A percentile compares a stretch with the other conserved stretches of the same genome.
Evolutionary conservation across 2,329 filamentous ascomycete genomes (phyloP).

Genomic region (Penicillium digitatum): DNA sequence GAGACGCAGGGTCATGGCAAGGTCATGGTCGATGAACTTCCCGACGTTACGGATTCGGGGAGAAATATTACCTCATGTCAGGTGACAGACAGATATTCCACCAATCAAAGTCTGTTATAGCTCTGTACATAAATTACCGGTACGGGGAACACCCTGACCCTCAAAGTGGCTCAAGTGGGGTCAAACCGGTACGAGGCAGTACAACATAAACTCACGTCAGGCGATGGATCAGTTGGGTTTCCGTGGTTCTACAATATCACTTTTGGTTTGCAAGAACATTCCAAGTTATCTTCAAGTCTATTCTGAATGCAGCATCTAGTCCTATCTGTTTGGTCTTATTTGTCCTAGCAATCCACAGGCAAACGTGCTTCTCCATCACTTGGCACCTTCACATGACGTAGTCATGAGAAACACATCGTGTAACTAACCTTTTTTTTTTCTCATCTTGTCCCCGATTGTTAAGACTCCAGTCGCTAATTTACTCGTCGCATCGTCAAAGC

Average conservation of each 20-base stretch:
- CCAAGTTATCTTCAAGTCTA: neutral
- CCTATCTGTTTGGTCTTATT: neutral
- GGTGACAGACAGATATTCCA: constrained; percentile 11
- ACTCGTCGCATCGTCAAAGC: neutral
- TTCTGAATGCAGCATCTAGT: neutral
- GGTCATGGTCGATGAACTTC: neutral
- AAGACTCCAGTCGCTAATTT: neutral
- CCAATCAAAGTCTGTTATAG: constrained; percentile 12
- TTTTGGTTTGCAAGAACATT: neutral
- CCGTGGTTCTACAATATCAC: neutral
- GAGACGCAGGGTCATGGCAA: constrained; percentile 46
- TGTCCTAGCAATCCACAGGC: neutral
- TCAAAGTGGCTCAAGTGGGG: constrained; percentile 3
- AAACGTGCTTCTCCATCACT: constrained; percentile 7
- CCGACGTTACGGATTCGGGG: neutral
- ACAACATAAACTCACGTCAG: neutral
- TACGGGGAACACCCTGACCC: constrained; percentile 1
- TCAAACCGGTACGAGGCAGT: neutral
- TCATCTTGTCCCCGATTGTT: constrained; percentile 2
- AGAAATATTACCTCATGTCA: constrained; percentile 16
- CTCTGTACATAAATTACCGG: constrained; percentile 11
- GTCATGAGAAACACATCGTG: constrained; percentile 27
- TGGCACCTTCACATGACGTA: constrained; percentile 34
- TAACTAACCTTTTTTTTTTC: constrained; percentile 13
- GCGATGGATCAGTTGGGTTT: neutral